These are phyloP conservation scores for Moniliophthora roreri DNA, from an alignment of 1,284 basidiomycete species.

Conservation along the genomic window DNA sequence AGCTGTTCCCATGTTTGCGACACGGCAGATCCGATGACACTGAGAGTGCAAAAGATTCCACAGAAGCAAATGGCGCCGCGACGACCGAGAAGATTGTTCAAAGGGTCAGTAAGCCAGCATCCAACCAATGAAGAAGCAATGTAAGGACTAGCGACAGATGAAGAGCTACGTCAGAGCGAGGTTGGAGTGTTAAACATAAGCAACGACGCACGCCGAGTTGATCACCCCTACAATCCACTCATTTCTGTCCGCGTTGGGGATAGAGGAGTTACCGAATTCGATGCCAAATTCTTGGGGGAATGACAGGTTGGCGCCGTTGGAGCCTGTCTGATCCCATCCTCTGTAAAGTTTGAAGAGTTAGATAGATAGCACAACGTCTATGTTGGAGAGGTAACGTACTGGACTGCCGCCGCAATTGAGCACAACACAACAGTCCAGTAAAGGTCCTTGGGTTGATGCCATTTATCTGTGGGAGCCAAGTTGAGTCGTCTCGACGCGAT, in stretches of 20 bases:
- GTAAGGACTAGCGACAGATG: slow-evolving; percentile 36
- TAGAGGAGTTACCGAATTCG: slow-evolving; percentile 14
- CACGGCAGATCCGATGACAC: slow-evolving; percentile 60
- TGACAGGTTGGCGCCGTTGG: slow-evolving; percentile 64
- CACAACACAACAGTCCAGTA: slow-evolving; percentile 59
- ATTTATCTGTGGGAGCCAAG: slow-evolving; percentile 41
- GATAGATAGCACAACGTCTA: neutral
- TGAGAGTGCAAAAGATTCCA: slow-evolving; percentile 54
- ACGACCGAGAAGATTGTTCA: slow-evolving; percentile 56
- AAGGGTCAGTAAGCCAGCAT: slow-evolving; percentile 50
- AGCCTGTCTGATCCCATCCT: slow-evolving; percentile 63
- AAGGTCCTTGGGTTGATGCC: slow-evolving; percentile 50
- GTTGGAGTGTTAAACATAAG: neutral
- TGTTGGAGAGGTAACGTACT: slow-evolving; percentile 34
- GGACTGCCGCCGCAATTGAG: slow-evolving; percentile 60
- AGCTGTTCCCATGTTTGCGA: slow-evolving; percentile 56
- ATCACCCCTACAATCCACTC: slow-evolving; percentile 49
- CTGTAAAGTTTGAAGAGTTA: slow-evolving; percentile 28
- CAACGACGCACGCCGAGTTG: slow-evolving; percentile 39
- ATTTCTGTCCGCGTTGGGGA: slow-evolving; percentile 31
- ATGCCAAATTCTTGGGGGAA: slow-evolving; percentile 60
- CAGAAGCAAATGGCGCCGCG: slow-evolving; percentile 72
- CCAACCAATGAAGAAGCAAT: slow-evolving; percentile 39
- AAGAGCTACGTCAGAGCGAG: neutral
- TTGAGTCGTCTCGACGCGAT: neutral